Evolutionary conservation across 2,329 filamentous ascomycete genomes (phyloP).

Genomic region (Zasmidium citrigriseum): DNA sequence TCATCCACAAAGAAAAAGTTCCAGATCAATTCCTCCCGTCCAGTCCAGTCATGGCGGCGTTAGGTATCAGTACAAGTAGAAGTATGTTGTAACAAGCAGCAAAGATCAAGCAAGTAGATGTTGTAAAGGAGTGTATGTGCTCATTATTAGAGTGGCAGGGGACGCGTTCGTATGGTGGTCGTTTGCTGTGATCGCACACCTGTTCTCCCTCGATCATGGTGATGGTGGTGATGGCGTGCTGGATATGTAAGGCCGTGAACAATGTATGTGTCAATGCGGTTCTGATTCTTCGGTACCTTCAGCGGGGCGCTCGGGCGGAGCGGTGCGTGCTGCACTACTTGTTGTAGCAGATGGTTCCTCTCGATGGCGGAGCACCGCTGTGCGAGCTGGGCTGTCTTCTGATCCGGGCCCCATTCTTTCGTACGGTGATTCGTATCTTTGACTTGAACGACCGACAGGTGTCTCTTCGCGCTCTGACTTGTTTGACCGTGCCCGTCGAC

Average conservation of each 20-base stretch:
- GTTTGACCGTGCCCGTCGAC: constrained; percentile 30
- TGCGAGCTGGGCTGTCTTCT: constrained; percentile 29
- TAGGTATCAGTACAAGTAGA: constrained; percentile 8
- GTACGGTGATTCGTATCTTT: constrained; percentile 31
- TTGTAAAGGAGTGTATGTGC: neutral
- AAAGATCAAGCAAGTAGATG: neutral
- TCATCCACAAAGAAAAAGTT: neutral
- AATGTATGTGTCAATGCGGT: constrained; percentile 4
- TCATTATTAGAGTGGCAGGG: neutral
- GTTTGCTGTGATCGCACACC: neutral
- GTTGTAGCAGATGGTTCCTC: constrained; percentile 15
- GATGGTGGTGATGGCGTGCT: neutral
- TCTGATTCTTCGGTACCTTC: constrained; percentile 7
- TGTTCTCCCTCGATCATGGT: too few species aligned
- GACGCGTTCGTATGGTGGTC: neutral
- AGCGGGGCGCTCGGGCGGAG: constrained; percentile 6
- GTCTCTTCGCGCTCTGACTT: constrained; percentile 23
- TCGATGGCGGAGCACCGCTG: constrained; percentile 30
- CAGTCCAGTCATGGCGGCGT: constrained; percentile 11
- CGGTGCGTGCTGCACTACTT: constrained; percentile 5
- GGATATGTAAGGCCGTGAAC: neutral
- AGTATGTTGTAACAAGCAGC: neutral
- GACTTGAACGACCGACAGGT: constrained; percentile 10
- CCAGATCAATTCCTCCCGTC: neutral
- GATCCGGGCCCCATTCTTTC: constrained; percentile 13